Evolutionary conservation across 495 filamentous ascomycete species (phyloP).

Genomic region (Penicillium psychrofluorescens): DNA sequence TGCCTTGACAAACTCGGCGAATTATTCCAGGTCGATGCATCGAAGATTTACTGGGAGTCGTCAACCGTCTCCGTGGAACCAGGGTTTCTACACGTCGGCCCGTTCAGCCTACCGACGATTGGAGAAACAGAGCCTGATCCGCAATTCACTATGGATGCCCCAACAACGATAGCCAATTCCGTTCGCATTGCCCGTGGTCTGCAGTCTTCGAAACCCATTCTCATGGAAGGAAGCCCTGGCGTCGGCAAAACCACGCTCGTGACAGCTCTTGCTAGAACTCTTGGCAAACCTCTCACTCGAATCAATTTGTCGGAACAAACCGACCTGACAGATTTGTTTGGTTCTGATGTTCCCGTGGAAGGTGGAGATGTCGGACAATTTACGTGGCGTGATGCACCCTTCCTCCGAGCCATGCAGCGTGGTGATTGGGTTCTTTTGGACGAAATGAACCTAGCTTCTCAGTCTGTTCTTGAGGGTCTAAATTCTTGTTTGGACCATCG

Average conservation of each 20-base stretch:
- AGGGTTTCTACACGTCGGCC: conserved; percentile 53
- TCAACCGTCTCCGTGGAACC: conserved; percentile 42
- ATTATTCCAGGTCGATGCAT: conserved; percentile 57
- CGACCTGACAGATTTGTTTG: conserved; percentile 94
- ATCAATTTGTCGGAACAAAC: conserved; percentile 98
- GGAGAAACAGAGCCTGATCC: conserved; percentile 41
- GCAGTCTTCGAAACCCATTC: conserved; percentile 79
- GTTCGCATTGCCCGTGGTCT: conserved; percentile 89
- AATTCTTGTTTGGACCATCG: conserved; percentile 97
- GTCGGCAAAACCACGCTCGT: conserved; percentile 96
- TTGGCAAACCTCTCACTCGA: conserved; percentile 73
- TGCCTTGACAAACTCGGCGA: conserved; percentile 68
- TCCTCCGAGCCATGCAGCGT: conserved; percentile 89
- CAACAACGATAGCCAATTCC: conserved; percentile 81
- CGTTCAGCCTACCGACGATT: conserved; percentile 58
- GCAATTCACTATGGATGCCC: conserved; percentile 73
- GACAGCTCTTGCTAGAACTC: conserved; percentile 68
- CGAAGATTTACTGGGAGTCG: conserved; percentile 51
- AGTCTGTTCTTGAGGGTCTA: conserved; percentile 92
- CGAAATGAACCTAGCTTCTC: conserved; percentile 98
- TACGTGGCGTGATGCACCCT: conserved; percentile 91
- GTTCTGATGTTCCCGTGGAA: conserved; percentile 91
- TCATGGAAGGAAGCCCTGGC: conserved; percentile 92
- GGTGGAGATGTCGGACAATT: conserved; percentile 82
- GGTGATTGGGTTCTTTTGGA: conserved; percentile 95